phyloP scores from a whole-genome alignment of 2,329 filamentous ascomycete genomes.

The Penicillium sp. region DNA sequence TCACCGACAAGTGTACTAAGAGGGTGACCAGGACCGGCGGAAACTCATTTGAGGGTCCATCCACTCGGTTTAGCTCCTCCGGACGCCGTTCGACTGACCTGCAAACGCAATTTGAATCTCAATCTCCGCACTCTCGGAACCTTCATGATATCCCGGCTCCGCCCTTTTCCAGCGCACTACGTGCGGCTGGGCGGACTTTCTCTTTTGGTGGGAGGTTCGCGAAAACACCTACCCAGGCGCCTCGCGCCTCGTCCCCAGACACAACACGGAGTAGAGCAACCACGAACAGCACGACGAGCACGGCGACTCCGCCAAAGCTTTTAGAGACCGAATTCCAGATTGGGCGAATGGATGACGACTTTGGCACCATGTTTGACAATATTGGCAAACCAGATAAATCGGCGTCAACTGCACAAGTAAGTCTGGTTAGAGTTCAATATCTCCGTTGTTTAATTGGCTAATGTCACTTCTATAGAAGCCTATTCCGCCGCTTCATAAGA shows the following conservation, averaged over 20 bases:
- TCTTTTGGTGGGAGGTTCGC: conserved; percentile 56
- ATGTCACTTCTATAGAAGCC: conserved; percentile 26
- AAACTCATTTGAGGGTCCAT: conserved; percentile 49
- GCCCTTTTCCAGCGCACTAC: conserved; percentile 47
- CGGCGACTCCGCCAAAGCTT: conserved; percentile 57
- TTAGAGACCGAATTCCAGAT: conserved; percentile 51
- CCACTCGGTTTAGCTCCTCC: conserved; percentile 59
- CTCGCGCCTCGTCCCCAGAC: conserved; percentile 31
- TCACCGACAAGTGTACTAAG: conserved; percentile 14
- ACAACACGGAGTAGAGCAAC: conserved; percentile 51
- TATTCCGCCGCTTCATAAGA: conserved; percentile 27
- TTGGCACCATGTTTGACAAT: conserved; percentile 59
- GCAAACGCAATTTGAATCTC: conserved; percentile 44
- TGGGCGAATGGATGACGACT: conserved; percentile 48
- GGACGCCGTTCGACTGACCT: conserved; percentile 61
- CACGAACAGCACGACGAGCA: conserved; percentile 58
- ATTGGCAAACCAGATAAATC: conserved; percentile 42
- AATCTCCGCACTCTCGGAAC: conserved; percentile 42
- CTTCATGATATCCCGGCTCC: conserved; percentile 49
- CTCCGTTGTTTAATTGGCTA: neutral
- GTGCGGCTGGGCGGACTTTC: conserved; percentile 57
- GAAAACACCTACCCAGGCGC: conserved; percentile 32
- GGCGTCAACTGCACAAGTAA: conserved; percentile 35
- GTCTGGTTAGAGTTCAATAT: conserved; percentile 6
- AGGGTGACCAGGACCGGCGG: conserved; percentile 48